These are phyloP conservation scores for Diaporthe capsici DNA, from an alignment of 2,329 filamentous ascomycete species.

Conservation along the genomic window DNA sequence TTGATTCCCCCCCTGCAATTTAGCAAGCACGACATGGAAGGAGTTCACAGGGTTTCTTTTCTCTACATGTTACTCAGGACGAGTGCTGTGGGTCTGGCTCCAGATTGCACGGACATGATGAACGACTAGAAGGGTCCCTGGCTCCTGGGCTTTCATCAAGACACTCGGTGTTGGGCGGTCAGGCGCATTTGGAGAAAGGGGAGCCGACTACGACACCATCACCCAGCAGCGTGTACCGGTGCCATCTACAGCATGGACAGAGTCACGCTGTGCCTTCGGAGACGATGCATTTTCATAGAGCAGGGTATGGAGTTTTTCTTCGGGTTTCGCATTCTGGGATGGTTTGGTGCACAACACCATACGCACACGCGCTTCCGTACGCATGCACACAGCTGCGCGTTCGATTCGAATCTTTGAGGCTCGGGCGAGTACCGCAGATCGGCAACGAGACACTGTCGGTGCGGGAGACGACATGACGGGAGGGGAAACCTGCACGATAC, in stretches of 20 bases:
- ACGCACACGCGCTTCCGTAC: background rate
- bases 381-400: conserved; percentile 15
- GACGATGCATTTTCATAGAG: conserved; percentile 40
- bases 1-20: conserved; percentile 37
- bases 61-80: conserved; percentile 23
- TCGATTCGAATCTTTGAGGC: conserved; percentile 25
- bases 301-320: conserved; percentile 38
- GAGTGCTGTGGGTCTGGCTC: conserved; percentile 28
- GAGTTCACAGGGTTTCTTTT: conserved; percentile 38
- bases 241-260: conserved; percentile 21
- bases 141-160: conserved; percentile 30
- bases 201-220: conserved; percentile 16
- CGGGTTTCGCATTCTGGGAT: conserved; percentile 38
- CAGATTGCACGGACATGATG: conserved; percentile 36
- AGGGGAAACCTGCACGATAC: conserved; percentile 31
- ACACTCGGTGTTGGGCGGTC: conserved; percentile 33
- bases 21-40: conserved; percentile 37
- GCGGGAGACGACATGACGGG: conserved; percentile 12
- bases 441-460: conserved; percentile 11
- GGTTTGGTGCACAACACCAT: conserved; percentile 32
- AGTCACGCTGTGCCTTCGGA: conserved; percentile 19
- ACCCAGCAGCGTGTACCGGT: conserved; percentile 7
- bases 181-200: conserved; percentile 38
- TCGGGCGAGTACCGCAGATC: conserved; percentile 12
- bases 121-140: conserved; percentile 30